phyloP scores from a whole-genome alignment of 208 protist genomes.

The Wallacemonas sp. region DNA sequence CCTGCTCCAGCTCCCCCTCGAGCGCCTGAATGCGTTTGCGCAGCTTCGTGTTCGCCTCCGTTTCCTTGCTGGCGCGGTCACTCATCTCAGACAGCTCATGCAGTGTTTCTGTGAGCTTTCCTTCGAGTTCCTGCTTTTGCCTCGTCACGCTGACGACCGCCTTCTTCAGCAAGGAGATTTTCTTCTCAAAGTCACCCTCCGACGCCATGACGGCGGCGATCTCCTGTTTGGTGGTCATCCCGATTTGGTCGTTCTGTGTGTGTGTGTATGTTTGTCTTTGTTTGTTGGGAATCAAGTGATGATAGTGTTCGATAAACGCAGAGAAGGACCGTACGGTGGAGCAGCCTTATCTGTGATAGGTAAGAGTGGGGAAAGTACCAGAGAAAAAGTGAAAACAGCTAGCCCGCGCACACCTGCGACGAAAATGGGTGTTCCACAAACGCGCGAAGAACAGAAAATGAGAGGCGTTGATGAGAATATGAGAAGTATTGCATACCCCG shows the following conservation, averaged over 20 bases:
- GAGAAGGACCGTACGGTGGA: too few relatives aligned
- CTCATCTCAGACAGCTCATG: conserved; percentile 35
- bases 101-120: conserved; percentile 58
- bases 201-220: conserved; percentile 74
- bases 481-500: too few relatives aligned
- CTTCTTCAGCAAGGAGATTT: conserved; percentile 83
- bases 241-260: too few relatives aligned
- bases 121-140: conserved; percentile 78
- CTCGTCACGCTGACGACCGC: conserved; percentile 80
- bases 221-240: conserved; percentile 60
- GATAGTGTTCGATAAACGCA: not conserved
- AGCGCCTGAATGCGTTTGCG: conserved; percentile 43
- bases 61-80: conserved; percentile 8
- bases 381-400: too few relatives aligned
- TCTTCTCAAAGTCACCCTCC: conserved; percentile 70
- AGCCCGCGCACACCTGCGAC: too few relatives aligned
- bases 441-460: too few relatives aligned
- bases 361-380: too few relatives aligned
- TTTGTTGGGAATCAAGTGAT: too few relatives aligned
- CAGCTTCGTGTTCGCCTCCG: conserved; percentile 49
- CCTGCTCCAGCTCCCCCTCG: conserved; percentile 47
- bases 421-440: too few relatives aligned
- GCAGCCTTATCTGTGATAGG: too few relatives aligned
- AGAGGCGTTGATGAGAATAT: too few relatives aligned
- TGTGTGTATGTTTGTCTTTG: too few relatives aligned